Conservation (phyloP, 2,329 filamentous ascomycete species). For the Hypoxylon sp. region DNA sequence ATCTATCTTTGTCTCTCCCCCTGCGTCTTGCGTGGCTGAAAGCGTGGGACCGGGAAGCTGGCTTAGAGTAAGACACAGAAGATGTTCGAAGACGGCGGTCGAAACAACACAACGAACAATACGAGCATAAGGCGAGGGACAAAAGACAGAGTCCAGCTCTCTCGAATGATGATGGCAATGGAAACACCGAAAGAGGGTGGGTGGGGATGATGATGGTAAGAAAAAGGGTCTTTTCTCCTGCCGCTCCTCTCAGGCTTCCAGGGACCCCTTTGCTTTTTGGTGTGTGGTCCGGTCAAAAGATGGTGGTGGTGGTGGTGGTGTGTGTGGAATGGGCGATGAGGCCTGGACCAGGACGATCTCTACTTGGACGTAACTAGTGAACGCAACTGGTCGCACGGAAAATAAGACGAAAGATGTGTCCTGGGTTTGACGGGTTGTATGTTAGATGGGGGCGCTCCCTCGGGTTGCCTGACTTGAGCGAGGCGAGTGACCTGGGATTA, state of each 20-base stretch:
- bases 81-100: conserved; percentile 28
- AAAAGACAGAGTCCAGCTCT: conserved; percentile 46
- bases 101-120: conserved; percentile 24
- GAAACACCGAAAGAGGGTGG: conserved; percentile 37
- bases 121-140: conserved; percentile 24
- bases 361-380: conserved; percentile 43
- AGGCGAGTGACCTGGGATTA: conserved; percentile 35
- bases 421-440: conserved; percentile 28
- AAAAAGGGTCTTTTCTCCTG: conserved; percentile 40
- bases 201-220: conserved; percentile 35
- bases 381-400: conserved; percentile 40
- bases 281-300: conserved; percentile 45
- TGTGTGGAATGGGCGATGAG: conserved; percentile 36
- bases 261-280: conserved; percentile 46
- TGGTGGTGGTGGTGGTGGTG: conserved; percentile 42
- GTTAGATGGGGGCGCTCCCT: conserved; percentile 27
- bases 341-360: conserved; percentile 52
- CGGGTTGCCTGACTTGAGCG: conserved; percentile 46
- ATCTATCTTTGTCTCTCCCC: conserved; percentile 24
- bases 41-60: conserved; percentile 26
- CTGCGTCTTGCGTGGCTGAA: conserved; percentile 40
- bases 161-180: conserved; percentile 35
- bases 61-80: conserved; percentile 35
- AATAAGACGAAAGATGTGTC: conserved; percentile 38
- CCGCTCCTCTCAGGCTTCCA: conserved; percentile 41